Conservation (phyloP, 1,139 yeast species). For the Kodamaea fungicola region DNA sequence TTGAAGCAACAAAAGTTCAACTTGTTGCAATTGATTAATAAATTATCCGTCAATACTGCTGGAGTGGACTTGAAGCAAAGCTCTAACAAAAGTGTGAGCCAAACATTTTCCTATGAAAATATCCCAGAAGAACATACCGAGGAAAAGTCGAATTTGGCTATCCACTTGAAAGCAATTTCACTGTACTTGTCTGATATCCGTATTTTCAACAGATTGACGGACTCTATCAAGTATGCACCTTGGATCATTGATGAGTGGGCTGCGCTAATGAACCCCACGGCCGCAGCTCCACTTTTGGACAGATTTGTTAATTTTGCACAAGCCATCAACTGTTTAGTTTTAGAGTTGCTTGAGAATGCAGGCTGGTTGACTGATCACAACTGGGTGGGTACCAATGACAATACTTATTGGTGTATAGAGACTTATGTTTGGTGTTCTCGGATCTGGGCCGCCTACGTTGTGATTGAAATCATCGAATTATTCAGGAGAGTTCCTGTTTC, state of each 20-base stretch:
- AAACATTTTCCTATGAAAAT: conserved; percentile 2
- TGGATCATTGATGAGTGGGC: conserved; percentile 43
- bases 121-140: conserved; percentile 2
- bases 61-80: conserved; percentile 17
- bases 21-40: conserved; percentile 17
- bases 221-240: conserved; percentile 48
- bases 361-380: conserved; percentile 58
- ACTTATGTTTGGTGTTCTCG: conserved; percentile 50
- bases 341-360: conserved; percentile 53
- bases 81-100: conserved; percentile 13
- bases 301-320: conserved; percentile 39
- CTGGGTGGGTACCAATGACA: conserved; percentile 47
- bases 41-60: conserved; percentile 7
- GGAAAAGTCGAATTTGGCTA: conserved; percentile 27
- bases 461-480: conserved; percentile 45
- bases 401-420: conserved; percentile 41
- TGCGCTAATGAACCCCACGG: conserved; percentile 25
- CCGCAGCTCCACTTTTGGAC: conserved; percentile 27
- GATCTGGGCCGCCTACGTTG: conserved; percentile 55
- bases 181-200: conserved; percentile 50
- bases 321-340: conserved; percentile 40
- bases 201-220: conserved; percentile 53
- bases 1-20: conserved; percentile 27
- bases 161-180: conserved; percentile 40
- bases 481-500: conserved; percentile 38